Conservation (phyloP, 768 basidiomycete genomes). For the Daedalea quercina region DNA sequence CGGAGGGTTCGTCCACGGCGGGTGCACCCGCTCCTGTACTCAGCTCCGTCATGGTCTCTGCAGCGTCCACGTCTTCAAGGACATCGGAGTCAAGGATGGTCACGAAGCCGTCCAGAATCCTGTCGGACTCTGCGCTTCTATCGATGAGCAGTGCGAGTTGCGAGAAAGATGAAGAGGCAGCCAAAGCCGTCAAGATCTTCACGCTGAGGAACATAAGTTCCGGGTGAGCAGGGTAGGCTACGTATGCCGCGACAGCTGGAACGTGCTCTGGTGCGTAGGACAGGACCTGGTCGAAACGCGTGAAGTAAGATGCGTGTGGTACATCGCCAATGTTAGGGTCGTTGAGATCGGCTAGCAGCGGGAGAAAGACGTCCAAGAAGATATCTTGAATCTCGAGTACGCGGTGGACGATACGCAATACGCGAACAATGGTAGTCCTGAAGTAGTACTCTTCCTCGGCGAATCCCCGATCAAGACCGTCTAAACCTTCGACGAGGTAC, state of each 20-base stretch:
- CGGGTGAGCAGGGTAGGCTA: conserved; percentile 60
- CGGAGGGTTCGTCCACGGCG: conserved; percentile 38
- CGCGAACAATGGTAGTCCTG: conserved; percentile 67
- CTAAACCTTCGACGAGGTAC: conserved; percentile 76
- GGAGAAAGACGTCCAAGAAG: conserved; percentile 84
- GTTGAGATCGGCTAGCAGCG: conserved; percentile 63
- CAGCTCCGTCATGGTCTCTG: conserved; percentile 56
- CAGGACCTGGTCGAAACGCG: conserved; percentile 67
- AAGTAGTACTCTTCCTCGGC: conserved; percentile 68
- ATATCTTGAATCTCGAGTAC: conserved; percentile 82
- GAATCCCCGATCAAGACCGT: conserved; percentile 65
- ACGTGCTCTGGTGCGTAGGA: conserved; percentile 65
- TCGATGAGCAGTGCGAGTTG: conserved; percentile 76
- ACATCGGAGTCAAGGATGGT: conserved; percentile 58
- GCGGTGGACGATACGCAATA: conserved; percentile 75
- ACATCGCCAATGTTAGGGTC: conserved; percentile 47
- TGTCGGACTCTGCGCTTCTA: conserved; percentile 75
- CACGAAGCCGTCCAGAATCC: conserved; percentile 77
- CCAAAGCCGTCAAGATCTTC: conserved; percentile 66
- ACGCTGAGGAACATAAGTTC: conserved; percentile 74
- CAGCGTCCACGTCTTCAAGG: conserved; percentile 48
- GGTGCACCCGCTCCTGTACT: conserved; percentile 71
- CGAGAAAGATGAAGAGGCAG: conserved; percentile 59
- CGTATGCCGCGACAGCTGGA: conserved; percentile 78
- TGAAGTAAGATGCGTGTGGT: conserved; percentile 64